Evolutionary conservation across 352 stramenopile genomes (phyloP).

Genomic region (Phytophthora cajani): DNA sequence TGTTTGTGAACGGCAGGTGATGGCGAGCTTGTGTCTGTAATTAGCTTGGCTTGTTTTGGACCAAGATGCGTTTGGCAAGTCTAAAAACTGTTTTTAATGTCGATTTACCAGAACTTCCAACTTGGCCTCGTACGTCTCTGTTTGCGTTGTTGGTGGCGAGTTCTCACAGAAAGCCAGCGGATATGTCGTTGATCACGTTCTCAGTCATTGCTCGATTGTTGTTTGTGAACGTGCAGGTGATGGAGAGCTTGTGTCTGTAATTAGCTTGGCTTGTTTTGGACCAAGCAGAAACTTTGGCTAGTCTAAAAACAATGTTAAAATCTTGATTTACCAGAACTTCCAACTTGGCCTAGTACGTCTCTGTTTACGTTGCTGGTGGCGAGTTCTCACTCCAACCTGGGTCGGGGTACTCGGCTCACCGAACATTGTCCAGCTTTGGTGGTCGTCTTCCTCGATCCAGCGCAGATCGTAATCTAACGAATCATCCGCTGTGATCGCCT

Average conservation of each 20-base stretch:
- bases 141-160: background rate
- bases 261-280: background rate
- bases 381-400: background rate
- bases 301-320: no score
- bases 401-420: constrained; percentile 19
- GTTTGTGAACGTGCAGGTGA: no score
- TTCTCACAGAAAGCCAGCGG: background rate
- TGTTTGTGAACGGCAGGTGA: background rate
- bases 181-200: background rate
- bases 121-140: background rate
- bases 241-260: no score
- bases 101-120: constrained; percentile 24
- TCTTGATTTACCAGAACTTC: constrained; percentile 19
- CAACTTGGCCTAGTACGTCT: constrained; percentile 6
- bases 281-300: background rate
- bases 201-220: background rate
- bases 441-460: constrained; percentile 19
- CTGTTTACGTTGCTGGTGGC: background rate
- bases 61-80: background rate
- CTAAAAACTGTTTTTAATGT: background rate
- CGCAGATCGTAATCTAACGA: constrained; percentile 28
- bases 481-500: constrained; percentile 3
- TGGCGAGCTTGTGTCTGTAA: background rate
- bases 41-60: no score
- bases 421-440: constrained; percentile 35